Percentiles rank a stretch among this genome's conserved stretches.
Evolutionary conservation across 306 rosid species (phyloP).

Genomic region (Betula pendula): DNA sequence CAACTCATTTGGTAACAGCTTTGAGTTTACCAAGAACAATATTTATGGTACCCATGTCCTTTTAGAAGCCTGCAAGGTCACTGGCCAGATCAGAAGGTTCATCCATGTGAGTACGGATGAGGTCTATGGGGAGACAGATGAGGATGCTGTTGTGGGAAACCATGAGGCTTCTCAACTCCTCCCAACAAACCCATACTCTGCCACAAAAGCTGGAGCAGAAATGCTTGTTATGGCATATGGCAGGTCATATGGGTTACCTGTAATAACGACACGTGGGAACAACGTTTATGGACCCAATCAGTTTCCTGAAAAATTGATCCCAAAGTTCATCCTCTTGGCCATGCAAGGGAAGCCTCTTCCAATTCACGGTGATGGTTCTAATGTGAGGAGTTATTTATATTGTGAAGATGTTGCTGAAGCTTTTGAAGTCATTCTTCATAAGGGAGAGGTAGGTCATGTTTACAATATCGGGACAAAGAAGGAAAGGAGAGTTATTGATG

Average conservation of each 20-base stretch:
- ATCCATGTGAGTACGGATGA: constrained; percentile 96
- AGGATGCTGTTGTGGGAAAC: constrained; percentile 89
- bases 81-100: constrained; percentile 88
- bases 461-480: constrained; percentile 84
- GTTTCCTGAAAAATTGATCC: constrained; percentile 86
- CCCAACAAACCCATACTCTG: constrained; percentile 91
- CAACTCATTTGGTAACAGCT: constrained; percentile 88
- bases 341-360: constrained; percentile 89
- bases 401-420: constrained; percentile 98
- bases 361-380: constrained; percentile 90
- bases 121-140: constrained; percentile 93
- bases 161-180: constrained; percentile 94
- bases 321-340: constrained; percentile 87
- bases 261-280: constrained; percentile 89
- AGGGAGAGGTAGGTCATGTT: constrained; percentile 95
- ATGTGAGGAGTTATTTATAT: constrained; percentile 85
- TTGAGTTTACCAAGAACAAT: constrained; percentile 95
- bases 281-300: constrained; percentile 92
- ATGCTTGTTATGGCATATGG: constrained; percentile 99
- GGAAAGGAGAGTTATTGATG: constrained; percentile 92
- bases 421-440: constrained; percentile 85
- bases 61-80: constrained; percentile 88
- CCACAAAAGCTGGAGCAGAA: constrained; percentile 94
- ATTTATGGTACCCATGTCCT: constrained; percentile 91
- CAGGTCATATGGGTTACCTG: constrained; percentile 82